phyloP scores from a whole-genome alignment of 495 filamentous ascomycete species.

The Penicillium turbatum region DNA sequence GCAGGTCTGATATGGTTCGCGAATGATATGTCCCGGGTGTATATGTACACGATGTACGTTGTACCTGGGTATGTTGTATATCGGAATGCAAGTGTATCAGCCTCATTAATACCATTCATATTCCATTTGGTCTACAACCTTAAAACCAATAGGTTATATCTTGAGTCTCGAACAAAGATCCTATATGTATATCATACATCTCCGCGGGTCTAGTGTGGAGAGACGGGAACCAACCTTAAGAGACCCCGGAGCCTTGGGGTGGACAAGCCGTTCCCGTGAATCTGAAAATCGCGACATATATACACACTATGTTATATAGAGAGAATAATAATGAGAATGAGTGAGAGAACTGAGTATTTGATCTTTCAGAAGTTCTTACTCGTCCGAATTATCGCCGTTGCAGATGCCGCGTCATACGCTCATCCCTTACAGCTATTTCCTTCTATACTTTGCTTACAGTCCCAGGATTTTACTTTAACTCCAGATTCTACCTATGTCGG shows the following conservation, averaged over 20 bases:
- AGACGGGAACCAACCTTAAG: conserved; percentile 18
- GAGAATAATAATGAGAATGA: too few relatives aligned
- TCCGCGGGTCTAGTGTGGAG: conserved; percentile 1
- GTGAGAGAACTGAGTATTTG: neutral
- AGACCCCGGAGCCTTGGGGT: conserved; percentile 5
- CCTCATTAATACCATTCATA: neutral
- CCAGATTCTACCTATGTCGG: too few relatives aligned
- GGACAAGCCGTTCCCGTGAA: conserved; percentile 8
- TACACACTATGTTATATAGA: too few relatives aligned
- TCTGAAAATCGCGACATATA: too few relatives aligned
- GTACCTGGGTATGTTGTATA: neutral
- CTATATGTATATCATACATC: too few relatives aligned
- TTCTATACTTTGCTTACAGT: too few relatives aligned
- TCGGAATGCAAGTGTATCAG: neutral
- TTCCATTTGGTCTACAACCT: too few relatives aligned
- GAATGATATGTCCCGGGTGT: too few relatives aligned
- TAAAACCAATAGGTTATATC: too few relatives aligned
- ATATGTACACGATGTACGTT: too few relatives aligned
- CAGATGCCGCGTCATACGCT: conserved; percentile 1
- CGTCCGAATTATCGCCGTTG: neutral
- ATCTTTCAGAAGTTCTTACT: neutral
- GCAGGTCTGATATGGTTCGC: too few relatives aligned
- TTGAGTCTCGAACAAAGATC: neutral
- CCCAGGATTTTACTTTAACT: too few relatives aligned
- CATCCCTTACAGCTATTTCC: conserved; percentile 2